Base-by-base conservation (phyloP, 116 monocot genomes). In the Zostera marina region DNA sequence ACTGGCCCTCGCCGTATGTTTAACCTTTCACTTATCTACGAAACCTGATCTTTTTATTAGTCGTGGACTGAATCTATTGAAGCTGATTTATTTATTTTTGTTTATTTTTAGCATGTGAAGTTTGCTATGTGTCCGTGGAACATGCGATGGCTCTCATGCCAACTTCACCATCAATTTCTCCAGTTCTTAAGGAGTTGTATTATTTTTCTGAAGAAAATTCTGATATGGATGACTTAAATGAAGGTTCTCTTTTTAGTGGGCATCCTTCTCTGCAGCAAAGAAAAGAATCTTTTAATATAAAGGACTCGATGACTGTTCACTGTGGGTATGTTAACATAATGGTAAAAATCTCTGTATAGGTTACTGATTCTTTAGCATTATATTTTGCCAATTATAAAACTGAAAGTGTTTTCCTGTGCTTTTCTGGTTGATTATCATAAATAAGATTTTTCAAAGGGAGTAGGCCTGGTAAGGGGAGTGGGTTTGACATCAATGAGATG, bases 1-100 rank as follows among this genome's bases (percentile, higher is more conserved):
- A 64, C 70, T 16, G 91, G 91, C 25, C 85, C 85, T 32, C 85
- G 91, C 15, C 91, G 91, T 91, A 85, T 77, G 91, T 74, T 62
- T 67, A 16, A 40, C 52, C 14, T 17, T n/a, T 10, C 55, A 22
- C 16, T 22, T 10, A 61, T 44, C 47, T 23, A 14, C n/a, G n/a
- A n/a, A n/a, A n/a, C 41, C 9, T 16, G 5, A 58, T 6, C 9
- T n/a, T 1, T 16, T 32, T 40, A 4, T 32, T 11, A 23, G n/a
- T 7, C 7, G 12, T 22, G 14, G 39, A 12, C 14, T 19, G 9
- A 38, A n/a, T 48, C 9, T 62, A 22, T 48, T 48, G 48, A 7
- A 52, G 41, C 25, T 39, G 41, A 19, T 15, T 39, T 51, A 13
- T 2, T 52, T n/a, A 51, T 58, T 15, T 53, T 8, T 26, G 12